Percentiles rank a stretch among this genome's conserved stretches.
Evolutionary conservation across 2,329 filamentous ascomycete species (phyloP).

Genomic region (Samsoniella hepiali): DNA sequence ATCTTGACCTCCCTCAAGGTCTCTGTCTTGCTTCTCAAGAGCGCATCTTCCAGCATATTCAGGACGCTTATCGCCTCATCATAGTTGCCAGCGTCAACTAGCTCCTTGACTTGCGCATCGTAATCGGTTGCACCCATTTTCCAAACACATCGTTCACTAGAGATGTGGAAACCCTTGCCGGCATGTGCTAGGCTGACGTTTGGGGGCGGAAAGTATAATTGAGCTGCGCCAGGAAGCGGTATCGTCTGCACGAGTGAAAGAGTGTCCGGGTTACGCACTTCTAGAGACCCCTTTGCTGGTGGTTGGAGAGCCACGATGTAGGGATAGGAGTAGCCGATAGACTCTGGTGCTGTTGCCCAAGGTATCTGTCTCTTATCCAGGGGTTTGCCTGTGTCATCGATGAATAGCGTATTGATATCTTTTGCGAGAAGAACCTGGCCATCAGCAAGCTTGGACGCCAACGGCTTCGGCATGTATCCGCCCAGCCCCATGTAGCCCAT

Average conservation of each 20-base stretch:
- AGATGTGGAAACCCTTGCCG: slow-evolving; percentile 91
- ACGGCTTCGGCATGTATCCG: slow-evolving; percentile 84
- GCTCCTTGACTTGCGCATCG: slow-evolving; percentile 79
- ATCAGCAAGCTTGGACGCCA: slow-evolving; percentile 77
- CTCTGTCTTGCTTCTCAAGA: slow-evolving; percentile 77
- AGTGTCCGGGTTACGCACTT: slow-evolving; percentile 90
- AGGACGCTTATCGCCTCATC: slow-evolving; percentile 92
- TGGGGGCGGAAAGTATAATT: slow-evolving; percentile 87
- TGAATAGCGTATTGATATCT: slow-evolving; percentile 92
- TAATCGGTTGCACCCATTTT: slow-evolving; percentile 93
- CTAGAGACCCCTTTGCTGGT: slow-evolving; percentile 76
- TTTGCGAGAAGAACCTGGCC: slow-evolving; percentile 92
- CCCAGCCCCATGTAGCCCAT: slow-evolving; percentile 98
- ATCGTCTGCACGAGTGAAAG: slow-evolving; percentile 86
- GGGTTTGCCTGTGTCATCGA: slow-evolving; percentile 77
- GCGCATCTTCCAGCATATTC: slow-evolving; percentile 85
- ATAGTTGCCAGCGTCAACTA: slow-evolving; percentile 69
- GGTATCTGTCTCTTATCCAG: slow-evolving; percentile 85
- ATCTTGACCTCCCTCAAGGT: slow-evolving; percentile 85
- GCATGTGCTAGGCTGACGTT: slow-evolving; percentile 93
- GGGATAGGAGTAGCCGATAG: slow-evolving; percentile 93
- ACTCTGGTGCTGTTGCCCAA: slow-evolving; percentile 84
- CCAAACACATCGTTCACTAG: slow-evolving; percentile 89
- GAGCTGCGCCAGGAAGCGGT: slow-evolving; percentile 72
- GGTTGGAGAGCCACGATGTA: slow-evolving; percentile 87